Conservation (phyloP, 2,329 filamentous ascomycete species). For the Zasmidium cellare region DNA sequence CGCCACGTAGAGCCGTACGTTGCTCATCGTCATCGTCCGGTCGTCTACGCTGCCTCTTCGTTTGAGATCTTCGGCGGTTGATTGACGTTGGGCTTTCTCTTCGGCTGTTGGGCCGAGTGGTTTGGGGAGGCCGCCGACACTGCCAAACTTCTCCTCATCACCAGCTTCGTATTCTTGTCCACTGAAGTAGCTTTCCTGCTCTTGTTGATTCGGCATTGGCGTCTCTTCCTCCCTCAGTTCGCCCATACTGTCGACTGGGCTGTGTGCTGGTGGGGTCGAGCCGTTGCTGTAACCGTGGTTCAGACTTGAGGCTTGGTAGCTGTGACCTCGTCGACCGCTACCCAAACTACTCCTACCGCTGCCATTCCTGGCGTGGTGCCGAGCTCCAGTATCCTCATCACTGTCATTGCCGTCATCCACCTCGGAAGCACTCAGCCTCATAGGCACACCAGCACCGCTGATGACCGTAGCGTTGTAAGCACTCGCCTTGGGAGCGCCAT, state of each 20-base stretch:
- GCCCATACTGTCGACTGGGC: conserved; percentile 41
- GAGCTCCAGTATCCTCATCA: conserved; percentile 63
- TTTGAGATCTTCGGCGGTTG: conserved; percentile 70
- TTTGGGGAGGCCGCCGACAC: conserved; percentile 52
- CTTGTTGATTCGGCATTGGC: conserved; percentile 42
- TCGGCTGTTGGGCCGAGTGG: conserved; percentile 37
- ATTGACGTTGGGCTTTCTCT: conserved; percentile 54
- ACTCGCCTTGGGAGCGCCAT: conserved; percentile 75
- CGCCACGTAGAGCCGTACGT: conserved; percentile 75
- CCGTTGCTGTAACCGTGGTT: conserved; percentile 47
- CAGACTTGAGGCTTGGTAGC: conserved; percentile 23
- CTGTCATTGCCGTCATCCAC: conserved; percentile 80
- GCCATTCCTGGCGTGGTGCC: conserved; percentile 67
- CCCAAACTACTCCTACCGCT: conserved; percentile 69
- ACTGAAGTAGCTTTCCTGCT: conserved; percentile 45
- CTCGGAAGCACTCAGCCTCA: conserved; percentile 91
- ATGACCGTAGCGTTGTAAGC: conserved; percentile 78
- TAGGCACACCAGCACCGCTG: conserved; percentile 77
- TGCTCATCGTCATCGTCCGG: conserved; percentile 70
- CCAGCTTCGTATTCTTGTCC: conserved; percentile 39
- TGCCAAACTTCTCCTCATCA: conserved; percentile 57
- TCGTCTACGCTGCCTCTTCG: conserved; percentile 83
- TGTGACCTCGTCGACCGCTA: conserved; percentile 44
- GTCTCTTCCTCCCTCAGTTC: conserved; percentile 47
- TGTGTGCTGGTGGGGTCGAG: conserved; percentile 53